phyloP scores from a whole-genome alignment of 495 filamentous ascomycete genomes.

The Aspergillus mulundensis region DNA sequence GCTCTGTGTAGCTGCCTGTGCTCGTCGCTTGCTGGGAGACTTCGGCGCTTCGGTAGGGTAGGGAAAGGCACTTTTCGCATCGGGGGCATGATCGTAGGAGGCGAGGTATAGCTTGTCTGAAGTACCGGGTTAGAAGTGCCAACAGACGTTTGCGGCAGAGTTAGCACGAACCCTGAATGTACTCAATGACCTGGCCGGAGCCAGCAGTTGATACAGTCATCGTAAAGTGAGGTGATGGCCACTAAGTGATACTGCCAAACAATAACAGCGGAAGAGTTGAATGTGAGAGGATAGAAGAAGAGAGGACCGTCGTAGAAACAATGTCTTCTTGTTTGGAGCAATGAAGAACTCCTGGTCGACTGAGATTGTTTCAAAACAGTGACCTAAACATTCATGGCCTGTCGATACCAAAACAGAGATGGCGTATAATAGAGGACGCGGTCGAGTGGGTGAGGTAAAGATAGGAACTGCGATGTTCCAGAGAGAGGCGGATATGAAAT shows the following conservation, averaged over 20 bases:
- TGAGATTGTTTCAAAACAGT: slow-evolving; percentile 6
- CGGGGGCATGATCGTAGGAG: slow-evolving; percentile 80
- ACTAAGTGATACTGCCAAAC: slow-evolving; percentile 12
- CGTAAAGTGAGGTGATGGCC: slow-evolving; percentile 12
- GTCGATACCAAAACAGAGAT: slow-evolving; percentile 9
- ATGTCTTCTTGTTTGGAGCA: neutral
- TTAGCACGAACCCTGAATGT: slow-evolving; percentile 61
- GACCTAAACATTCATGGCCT: slow-evolving; percentile 22
- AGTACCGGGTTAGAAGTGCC: neutral
- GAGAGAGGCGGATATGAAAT: slow-evolving; percentile 18
- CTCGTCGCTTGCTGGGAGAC: slow-evolving; percentile 73
- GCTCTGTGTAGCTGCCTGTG: slow-evolving; percentile 51
- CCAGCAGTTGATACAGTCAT: slow-evolving; percentile 43
- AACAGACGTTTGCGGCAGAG: neutral
- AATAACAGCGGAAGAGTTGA: slow-evolving; percentile 3
- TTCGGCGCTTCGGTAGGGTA: slow-evolving; percentile 59
- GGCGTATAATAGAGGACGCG: slow-evolving; percentile 3
- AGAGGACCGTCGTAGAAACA: neutral
- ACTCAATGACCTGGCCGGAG: slow-evolving; percentile 73
- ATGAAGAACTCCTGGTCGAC: neutral
- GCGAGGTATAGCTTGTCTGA: slow-evolving; percentile 93
- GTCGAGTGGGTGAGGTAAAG: slow-evolving; percentile 13
- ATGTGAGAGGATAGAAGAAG: slow-evolving; percentile 8
- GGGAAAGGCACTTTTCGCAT: slow-evolving; percentile 78
- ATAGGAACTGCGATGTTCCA: slow-evolving; percentile 11